phyloP scores from a whole-genome alignment of 2,329 filamentous ascomycete genomes.

The Metarhizium anisopliae region DNA sequence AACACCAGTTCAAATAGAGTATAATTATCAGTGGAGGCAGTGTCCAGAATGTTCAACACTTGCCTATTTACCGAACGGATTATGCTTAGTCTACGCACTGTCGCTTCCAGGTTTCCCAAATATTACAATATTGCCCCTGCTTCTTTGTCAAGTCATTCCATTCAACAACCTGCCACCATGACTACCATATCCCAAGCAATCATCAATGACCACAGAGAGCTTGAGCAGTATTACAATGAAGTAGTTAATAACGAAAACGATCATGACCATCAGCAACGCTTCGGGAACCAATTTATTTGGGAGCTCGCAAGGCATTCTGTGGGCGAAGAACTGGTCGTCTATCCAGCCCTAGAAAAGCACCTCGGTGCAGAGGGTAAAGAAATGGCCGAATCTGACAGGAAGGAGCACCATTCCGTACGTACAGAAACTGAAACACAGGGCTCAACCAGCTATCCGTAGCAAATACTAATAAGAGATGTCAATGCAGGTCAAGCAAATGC shows the following conservation, averaged over 20 bases:
- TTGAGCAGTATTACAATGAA: conserved; percentile 30
- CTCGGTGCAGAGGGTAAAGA: conserved; percentile 29
- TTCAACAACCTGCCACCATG: conserved; percentile 12
- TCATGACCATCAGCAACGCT: conserved; percentile 28
- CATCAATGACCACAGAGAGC: conserved; percentile 20
- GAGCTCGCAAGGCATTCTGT: conserved; percentile 38
- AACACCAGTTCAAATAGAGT: too few species aligned
- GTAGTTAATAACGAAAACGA: conserved; percentile 25
- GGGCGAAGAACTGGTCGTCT: conserved; percentile 41
- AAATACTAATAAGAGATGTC: background rate
- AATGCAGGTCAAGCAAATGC: conserved; percentile 38
- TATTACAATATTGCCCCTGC: too few species aligned
- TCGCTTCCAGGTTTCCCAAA: too few species aligned
- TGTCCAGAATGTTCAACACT: too few species aligned
- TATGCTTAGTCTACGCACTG: too few species aligned
- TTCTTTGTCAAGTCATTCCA: too few species aligned
- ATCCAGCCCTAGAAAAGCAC: conserved; percentile 43
- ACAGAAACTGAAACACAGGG: background rate
- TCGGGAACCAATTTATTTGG: conserved; percentile 39
- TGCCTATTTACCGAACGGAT: too few species aligned
- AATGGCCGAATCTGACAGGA: conserved; percentile 37
- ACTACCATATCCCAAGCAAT: conserved; percentile 17
- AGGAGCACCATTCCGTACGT: conserved; percentile 35
- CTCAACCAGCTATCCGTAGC: background rate
- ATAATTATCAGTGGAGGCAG: too few species aligned